Evolutionary conservation across 106 monocot genomes (phyloP), one percentile per base, ranked within the genome.

Genomic region (Agapanthus africanus): DNA sequence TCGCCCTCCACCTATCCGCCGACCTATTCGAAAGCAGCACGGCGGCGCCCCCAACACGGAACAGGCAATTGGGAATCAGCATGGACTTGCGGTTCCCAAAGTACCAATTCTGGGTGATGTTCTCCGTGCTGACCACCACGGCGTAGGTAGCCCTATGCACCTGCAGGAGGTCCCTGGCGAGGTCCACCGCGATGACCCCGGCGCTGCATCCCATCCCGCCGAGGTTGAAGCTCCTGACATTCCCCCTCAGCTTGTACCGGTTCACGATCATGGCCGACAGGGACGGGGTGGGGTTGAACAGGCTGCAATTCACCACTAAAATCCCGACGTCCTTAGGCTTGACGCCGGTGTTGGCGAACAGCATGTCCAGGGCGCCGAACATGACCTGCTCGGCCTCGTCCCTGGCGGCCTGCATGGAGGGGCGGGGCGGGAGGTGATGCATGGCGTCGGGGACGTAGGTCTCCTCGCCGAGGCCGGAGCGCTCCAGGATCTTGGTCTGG

Each of bases 161-260:
- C 63, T 79, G 79, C 15, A 79, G 74, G 19, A 79, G 65, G 15
- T 79, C 79, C 23, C 70, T 68, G 6, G 84, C 84, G 16, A 85
- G 74, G 42, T 78, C 74, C 32, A 85, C 25, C 2, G 84, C 40
- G 60, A 85, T 78, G 27, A 85, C 22, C 84, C n/a, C 77, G 40
- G 84, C 84, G 60, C 84, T 80, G 65, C 84, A 85, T 0, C 84
- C 84, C 84, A 85, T 85, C 35, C 84, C 84, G 57, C 84, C 84
- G 22, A 85, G 77, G 66, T 85, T 85, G 67, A 70, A 85, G 30
- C 66, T 73, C n/a, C 40, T 37, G 49, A 85, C 65, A 49, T 80
- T 85, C 19, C 84, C 77, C 14, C 84, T 59, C 7, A 85, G 66
- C 42, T 80, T 77, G 67, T 85, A 85, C 7, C 66, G 44, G 70